phyloP scores from a whole-genome alignment of 2,329 filamentous ascomycete genomes.

The Apiospora koreana region DNA sequence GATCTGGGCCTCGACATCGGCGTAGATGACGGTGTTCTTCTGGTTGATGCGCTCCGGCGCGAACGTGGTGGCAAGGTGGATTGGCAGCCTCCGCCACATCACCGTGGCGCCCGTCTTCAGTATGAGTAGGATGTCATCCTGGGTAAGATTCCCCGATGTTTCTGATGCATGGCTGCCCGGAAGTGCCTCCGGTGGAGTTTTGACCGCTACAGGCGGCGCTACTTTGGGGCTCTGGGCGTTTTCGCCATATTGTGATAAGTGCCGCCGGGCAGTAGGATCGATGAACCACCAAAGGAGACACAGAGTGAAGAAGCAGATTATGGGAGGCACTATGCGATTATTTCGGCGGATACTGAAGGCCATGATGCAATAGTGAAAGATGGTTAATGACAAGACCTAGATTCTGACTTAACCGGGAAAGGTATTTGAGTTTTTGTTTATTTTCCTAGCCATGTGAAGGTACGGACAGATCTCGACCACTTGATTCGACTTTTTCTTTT shows the following conservation, averaged over 20 bases:
- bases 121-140: not conserved
- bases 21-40: constrained; percentile 55
- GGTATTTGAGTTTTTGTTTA: not conserved
- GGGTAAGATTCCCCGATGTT: not conserved
- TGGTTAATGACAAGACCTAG: not conserved
- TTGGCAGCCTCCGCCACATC: not conserved
- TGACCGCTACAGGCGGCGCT: not conserved
- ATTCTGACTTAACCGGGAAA: not conserved
- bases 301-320: not conserved
- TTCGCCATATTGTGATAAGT: not conserved
- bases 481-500: too few species aligned
- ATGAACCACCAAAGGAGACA: constrained; percentile 5
- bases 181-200: not conserved
- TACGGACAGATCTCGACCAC: too few species aligned
- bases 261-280: not conserved
- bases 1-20: constrained; percentile 55
- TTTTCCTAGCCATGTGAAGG: too few species aligned
- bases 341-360: not conserved
- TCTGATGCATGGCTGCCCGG: not conserved
- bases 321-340: constrained; percentile 1
- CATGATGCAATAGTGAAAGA: not conserved
- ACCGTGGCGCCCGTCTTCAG: constrained; percentile 1
- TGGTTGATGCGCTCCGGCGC: not conserved
- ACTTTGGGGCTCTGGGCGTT: not conserved
- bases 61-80: not conserved